Evolutionary conservation across 2,329 filamentous ascomycete genomes (phyloP).

Genomic region (Albifimbria verrucaria): DNA sequence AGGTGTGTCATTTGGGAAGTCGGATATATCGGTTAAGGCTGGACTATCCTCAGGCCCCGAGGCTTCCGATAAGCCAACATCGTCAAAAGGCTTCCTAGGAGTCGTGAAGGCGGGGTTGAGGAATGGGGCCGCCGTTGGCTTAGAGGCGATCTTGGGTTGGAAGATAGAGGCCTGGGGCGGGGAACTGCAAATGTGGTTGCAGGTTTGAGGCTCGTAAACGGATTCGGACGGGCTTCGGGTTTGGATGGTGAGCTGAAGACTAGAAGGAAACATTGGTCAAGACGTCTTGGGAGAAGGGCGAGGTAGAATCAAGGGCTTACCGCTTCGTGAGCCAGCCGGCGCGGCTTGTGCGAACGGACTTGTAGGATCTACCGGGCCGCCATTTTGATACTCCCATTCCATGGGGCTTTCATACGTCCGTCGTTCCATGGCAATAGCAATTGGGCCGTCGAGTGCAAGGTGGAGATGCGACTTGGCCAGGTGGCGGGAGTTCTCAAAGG

Average conservation of each 20-base stretch:
- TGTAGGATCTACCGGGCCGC: slow-evolving; percentile 55
- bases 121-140: slow-evolving; percentile 48
- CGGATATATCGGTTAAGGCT: slow-evolving; percentile 54
- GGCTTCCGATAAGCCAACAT: slow-evolving; percentile 49
- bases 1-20: slow-evolving; percentile 48
- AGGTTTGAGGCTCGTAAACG: slow-evolving; percentile 34
- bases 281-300: not conserved
- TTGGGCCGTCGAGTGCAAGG: too few relatives aligned
- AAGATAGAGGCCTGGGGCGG: slow-evolving; percentile 44
- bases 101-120: slow-evolving; percentile 64
- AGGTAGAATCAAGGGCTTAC: slow-evolving; percentile 29
- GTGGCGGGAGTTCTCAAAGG: too few relatives aligned
- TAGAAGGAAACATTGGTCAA: slow-evolving; percentile 8
- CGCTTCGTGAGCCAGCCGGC: slow-evolving; percentile 34
- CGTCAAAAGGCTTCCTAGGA: slow-evolving; percentile 55
- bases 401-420: slow-evolving; percentile 59
- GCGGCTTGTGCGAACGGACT: slow-evolving; percentile 59
- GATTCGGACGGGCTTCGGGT: slow-evolving; percentile 26
- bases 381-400: slow-evolving; percentile 64
- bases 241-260: slow-evolving; percentile 37
- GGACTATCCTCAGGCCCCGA: slow-evolving; percentile 61
- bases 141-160: slow-evolving; percentile 38
- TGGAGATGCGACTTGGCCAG: too few relatives aligned
- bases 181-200: slow-evolving; percentile 36
- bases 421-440: slow-evolving; percentile 50